phyloP scores from a whole-genome alignment of 495 filamentous ascomycete species.

The Neurospora sp. region DNA sequence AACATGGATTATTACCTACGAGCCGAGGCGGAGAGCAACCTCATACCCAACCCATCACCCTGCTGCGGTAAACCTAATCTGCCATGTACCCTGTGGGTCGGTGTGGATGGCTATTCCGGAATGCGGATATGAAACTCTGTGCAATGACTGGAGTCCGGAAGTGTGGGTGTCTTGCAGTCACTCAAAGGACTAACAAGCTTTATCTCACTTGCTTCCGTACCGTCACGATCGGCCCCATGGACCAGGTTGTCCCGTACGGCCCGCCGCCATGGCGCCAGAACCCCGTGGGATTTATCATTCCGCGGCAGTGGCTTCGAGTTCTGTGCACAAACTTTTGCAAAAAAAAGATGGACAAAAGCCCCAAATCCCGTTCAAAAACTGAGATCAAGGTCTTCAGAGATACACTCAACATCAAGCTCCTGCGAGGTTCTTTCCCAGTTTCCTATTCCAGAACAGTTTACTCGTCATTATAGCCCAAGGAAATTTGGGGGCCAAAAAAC shows the following conservation, averaged over 20 bases:
- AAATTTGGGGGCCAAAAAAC: not conserved
- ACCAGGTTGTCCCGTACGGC: not conserved
- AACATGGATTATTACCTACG: not conserved
- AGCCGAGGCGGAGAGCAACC: not conserved
- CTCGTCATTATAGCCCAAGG: not conserved
- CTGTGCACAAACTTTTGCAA: not conserved
- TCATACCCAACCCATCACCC: not conserved
- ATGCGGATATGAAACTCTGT: not conserved
- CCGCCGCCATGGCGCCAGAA: not conserved
- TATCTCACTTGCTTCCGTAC: not conserved
- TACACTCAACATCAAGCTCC: not conserved
- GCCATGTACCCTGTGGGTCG: not conserved
- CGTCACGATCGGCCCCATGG: not conserved
- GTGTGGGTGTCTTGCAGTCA: not conserved
- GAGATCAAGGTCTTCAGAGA: not conserved
- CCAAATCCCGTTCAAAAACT: not conserved
- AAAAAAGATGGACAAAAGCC: not conserved
- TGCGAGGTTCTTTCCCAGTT: not conserved
- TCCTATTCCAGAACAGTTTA: not conserved
- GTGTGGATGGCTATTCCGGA: not conserved
- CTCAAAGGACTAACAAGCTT: not conserved
- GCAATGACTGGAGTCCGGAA: not conserved
- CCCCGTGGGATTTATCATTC: not conserved
- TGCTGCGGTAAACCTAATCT: not conserved
- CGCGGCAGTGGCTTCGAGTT: not conserved